Evolutionary conservation across 129 eudicot species (phyloP).

Genomic region (Solidago caesia): DNA sequence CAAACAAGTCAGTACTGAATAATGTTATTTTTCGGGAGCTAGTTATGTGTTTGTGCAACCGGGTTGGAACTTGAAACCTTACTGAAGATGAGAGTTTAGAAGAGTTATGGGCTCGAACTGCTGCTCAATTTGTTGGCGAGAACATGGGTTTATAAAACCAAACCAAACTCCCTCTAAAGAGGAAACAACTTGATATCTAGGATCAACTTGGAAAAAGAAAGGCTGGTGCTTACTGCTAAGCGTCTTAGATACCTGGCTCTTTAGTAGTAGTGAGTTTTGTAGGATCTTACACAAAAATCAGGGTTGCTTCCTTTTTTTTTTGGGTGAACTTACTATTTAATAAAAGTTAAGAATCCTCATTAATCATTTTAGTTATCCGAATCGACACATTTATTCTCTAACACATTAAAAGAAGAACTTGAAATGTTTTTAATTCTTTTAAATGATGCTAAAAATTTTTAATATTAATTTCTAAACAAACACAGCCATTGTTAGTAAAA

Average conservation of each 20-base stretch:
- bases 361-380: too few species aligned
- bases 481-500: too few species aligned
- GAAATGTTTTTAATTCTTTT: too few species aligned
- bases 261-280: conserved; percentile 11
- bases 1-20: conserved; percentile 57
- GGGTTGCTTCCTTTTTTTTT: not conserved
- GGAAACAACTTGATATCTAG: conserved; percentile 59
- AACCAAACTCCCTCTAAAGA: conserved; percentile 54
- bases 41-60: too few species aligned
- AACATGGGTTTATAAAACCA: conserved; percentile 42
- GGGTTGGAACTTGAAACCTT: too few species aligned
- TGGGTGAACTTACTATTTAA: too few species aligned
- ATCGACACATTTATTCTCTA: too few species aligned
- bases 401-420: too few species aligned
- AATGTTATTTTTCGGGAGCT: too few species aligned
- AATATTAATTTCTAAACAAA: too few species aligned
- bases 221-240: conserved; percentile 25
- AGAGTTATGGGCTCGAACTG: conserved; percentile 84
- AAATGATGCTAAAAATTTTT: too few species aligned
- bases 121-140: conserved; percentile 64
- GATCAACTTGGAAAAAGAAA: conserved; percentile 38
- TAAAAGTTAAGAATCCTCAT: too few species aligned
- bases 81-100: conserved; percentile 97
- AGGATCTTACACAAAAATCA: not conserved
- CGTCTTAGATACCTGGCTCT: not conserved